Percentiles rank a stretch among this genome's conserved stretches.
phyloP scores from a whole-genome alignment of 106 monocot genomes.

The Triglochin maritima region DNA sequence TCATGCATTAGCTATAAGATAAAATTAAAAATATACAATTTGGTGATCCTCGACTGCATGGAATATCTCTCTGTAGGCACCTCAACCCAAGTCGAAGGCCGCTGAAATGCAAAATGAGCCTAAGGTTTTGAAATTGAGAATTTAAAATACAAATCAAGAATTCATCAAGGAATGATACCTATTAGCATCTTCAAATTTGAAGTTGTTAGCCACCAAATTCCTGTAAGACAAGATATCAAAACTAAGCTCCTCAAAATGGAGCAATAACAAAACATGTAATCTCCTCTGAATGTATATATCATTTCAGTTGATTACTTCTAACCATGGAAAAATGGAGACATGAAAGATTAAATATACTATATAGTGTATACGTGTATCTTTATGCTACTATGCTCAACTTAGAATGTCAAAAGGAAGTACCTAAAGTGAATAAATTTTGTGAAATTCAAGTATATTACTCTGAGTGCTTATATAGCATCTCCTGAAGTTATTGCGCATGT shows the following conservation, averaged over 20 bases:
- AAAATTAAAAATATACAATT: conserved; percentile 34
- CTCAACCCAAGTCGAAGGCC: conserved; percentile 42
- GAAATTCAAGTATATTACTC: no score
- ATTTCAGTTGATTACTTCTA: no score
- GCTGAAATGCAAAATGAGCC: not conserved
- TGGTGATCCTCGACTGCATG: conserved; percentile 48
- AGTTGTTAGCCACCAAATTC: conserved; percentile 88
- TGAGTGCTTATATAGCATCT: no score
- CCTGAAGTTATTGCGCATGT: no score
- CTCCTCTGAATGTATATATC: not conserved
- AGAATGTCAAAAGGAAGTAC: no score
- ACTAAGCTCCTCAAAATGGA: no score
- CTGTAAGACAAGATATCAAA: conserved; percentile 14
- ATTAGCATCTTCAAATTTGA: conserved; percentile 40
- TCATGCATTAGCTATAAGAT: not conserved
- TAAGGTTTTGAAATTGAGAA: not conserved
- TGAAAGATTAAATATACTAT: no score
- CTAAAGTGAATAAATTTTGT: no score
- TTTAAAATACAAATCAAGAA: not conserved
- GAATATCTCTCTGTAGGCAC: conserved; percentile 60
- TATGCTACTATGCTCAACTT: no score
- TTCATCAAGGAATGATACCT: conserved; percentile 24
- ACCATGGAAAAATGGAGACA: no score
- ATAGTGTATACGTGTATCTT: no score
- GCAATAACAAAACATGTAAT: not conserved